A percentile compares a stretch with the other conserved stretches of the same genome.
phyloP scores from a whole-genome alignment of 2,329 filamentous ascomycete genomes.

The Microdochium trichocladiopsis region DNA sequence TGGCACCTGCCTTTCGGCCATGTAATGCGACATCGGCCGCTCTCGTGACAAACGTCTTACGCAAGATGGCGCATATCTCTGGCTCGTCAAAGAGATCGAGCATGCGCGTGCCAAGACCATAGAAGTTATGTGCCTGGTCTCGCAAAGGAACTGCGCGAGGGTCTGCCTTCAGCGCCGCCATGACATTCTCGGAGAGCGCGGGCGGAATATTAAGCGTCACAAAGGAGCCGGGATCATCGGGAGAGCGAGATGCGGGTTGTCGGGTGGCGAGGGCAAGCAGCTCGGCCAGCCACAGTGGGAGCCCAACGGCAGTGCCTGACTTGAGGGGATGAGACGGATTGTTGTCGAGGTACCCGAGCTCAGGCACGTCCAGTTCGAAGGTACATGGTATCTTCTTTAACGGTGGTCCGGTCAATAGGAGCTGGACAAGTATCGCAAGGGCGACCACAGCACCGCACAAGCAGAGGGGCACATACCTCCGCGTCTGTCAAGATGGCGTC shows the following conservation, averaged over 20 bases:
- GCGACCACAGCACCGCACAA: not conserved
- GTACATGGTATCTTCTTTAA: slow-evolving; percentile 87
- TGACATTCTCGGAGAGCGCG: slow-evolving; percentile 69
- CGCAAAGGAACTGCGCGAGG: slow-evolving; percentile 78
- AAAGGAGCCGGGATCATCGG: slow-evolving; percentile 42
- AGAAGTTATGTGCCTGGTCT: slow-evolving; percentile 80
- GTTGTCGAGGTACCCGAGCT: slow-evolving; percentile 84
- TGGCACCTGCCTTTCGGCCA: slow-evolving; percentile 75
- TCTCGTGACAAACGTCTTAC: slow-evolving; percentile 72
- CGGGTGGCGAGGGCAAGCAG: slow-evolving; percentile 71
- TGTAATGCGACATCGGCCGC: slow-evolving; percentile 82
- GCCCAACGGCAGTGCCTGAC: slow-evolving; percentile 68
- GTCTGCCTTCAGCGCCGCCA: slow-evolving; percentile 88
- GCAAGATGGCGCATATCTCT: slow-evolving; percentile 67
- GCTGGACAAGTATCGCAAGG: too few relatives aligned
- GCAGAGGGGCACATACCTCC: slow-evolving; percentile 45
- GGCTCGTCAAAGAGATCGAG: slow-evolving; percentile 83
- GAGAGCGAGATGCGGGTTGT: slow-evolving; percentile 13
- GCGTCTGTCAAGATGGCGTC: slow-evolving; percentile 80
- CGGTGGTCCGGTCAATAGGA: slow-evolving; percentile 5
- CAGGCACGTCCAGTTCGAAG: slow-evolving; percentile 83
- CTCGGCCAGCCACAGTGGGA: slow-evolving; percentile 91
- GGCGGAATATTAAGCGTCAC: slow-evolving; percentile 76
- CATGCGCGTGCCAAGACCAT: slow-evolving; percentile 76
- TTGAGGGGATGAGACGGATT: slow-evolving; percentile 68